These are phyloP conservation scores for Graphiopsis chlorocephala DNA, from an alignment of 2,329 filamentous ascomycete genomes.

Conservation along the genomic window DNA sequence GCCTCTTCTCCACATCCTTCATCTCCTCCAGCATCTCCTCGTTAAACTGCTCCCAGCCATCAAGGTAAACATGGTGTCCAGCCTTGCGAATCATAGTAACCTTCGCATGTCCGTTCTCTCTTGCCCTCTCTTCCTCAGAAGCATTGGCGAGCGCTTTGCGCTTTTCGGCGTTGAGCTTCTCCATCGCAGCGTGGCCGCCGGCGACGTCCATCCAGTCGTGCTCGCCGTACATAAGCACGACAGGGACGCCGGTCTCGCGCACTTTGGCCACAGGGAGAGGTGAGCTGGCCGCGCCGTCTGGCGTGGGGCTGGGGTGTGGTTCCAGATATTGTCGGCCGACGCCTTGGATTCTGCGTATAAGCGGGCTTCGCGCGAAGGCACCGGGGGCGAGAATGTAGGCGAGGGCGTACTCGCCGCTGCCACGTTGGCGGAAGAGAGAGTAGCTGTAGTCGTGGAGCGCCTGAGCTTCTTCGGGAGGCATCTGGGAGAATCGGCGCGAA, in stretches of 20 bases:
- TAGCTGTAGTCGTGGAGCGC: slow-evolving; percentile 92
- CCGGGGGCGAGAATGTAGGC: slow-evolving; percentile 91
- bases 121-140: slow-evolving; percentile 63
- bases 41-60: slow-evolving; percentile 70
- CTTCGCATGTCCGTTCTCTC: slow-evolving; percentile 77
- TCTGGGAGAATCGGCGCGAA: slow-evolving; percentile 83
- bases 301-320: slow-evolving; percentile 27
- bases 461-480: slow-evolving; percentile 75
- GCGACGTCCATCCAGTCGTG: slow-evolving; percentile 98
- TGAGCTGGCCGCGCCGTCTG: slow-evolving; percentile 25
- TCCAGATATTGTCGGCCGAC: slow-evolving; percentile 70
- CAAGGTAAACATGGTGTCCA: slow-evolving; percentile 70
- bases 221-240: slow-evolving; percentile 95
- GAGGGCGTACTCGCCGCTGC: slow-evolving; percentile 90
- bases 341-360: slow-evolving; percentile 82
- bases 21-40: slow-evolving; percentile 63
- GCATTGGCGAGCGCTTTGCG: slow-evolving; percentile 59
- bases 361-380: slow-evolving; percentile 81
- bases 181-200: slow-evolving; percentile 75
- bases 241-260: slow-evolving; percentile 67
- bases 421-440: slow-evolving; percentile 85
- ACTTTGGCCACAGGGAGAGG: slow-evolving; percentile 25
- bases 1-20: slow-evolving; percentile 55
- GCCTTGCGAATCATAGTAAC: slow-evolving; percentile 73
- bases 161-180: slow-evolving; percentile 71